phyloP scores from a whole-genome alignment of 2,329 filamentous ascomycete species.

The Phaeosphaeriaceae sp. region DNA sequence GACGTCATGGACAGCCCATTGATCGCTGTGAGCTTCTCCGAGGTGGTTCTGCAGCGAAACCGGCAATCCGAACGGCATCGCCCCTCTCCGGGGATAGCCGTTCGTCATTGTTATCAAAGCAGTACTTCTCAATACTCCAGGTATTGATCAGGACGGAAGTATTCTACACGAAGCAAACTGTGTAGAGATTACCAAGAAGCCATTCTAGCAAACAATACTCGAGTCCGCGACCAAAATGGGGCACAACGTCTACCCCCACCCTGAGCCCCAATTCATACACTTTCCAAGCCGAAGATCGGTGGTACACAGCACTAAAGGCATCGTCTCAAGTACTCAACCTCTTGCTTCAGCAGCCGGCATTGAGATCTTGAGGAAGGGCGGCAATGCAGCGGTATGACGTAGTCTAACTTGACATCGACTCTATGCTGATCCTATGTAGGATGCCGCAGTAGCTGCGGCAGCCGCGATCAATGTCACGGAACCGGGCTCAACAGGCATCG shows the following conservation, averaged over 20 bases:
- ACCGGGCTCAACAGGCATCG: constrained; percentile 90
- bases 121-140: constrained; percentile 11
- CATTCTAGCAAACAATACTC: neutral
- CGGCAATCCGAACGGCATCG: constrained; percentile 33
- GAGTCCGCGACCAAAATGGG: constrained; percentile 17
- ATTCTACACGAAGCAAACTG: too few species aligned
- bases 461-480: constrained; percentile 94
- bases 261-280: constrained; percentile 62
- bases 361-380: constrained; percentile 81
- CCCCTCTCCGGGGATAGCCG: constrained; percentile 40
- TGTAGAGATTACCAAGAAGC: too few species aligned
- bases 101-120: constrained; percentile 13
- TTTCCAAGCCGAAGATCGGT: constrained; percentile 87
- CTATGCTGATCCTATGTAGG: constrained; percentile 58
- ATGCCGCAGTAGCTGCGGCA: constrained; percentile 94
- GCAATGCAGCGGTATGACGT: constrained; percentile 84
- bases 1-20: constrained; percentile 13
- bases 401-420: constrained; percentile 4
- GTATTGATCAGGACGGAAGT: too few species aligned
- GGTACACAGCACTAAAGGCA: constrained; percentile 90
- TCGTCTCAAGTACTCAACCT: constrained; percentile 89
- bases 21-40: constrained; percentile 16
- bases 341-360: constrained; percentile 88
- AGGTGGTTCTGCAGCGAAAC: constrained; percentile 25
- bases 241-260: constrained; percentile 57